A percentile compares a stretch with the other conserved stretches of the same genome.
phyloP scores from a whole-genome alignment of 1,284 basidiomycete species.

The Ganoderma resinaceum region DNA sequence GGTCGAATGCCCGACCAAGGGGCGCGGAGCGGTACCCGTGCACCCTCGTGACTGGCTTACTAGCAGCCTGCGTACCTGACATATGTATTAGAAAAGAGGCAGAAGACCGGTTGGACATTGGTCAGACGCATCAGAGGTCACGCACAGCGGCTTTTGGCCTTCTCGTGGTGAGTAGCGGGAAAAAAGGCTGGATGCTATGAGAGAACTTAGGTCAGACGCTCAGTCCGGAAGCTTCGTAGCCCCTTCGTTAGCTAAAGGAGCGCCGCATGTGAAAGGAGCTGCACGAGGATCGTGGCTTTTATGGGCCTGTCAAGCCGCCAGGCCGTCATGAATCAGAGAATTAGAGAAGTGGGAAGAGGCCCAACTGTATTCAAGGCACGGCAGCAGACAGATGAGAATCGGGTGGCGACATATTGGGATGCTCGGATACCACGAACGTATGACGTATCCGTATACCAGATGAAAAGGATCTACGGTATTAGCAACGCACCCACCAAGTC shows the following conservation, averaged over 20 bases:
- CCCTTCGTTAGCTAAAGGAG: not conserved
- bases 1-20: conserved; percentile 22
- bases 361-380: not conserved
- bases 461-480: not conserved
- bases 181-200: not conserved
- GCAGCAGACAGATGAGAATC: not conserved
- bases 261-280: not conserved
- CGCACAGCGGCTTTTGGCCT: not conserved
- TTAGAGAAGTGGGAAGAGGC: not conserved
- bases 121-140: conserved; percentile 13
- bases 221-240: conserved; percentile 1
- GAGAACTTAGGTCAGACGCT: not conserved
- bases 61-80: conserved; percentile 1
- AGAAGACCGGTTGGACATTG: not conserved
- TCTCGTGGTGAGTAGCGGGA: conserved; percentile 1
- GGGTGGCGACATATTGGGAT: not conserved
- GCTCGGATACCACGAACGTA: not conserved
- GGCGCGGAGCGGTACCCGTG: conserved; percentile 3
- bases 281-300: not conserved
- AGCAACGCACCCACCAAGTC: not conserved
- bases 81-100: not conserved
- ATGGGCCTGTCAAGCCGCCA: not conserved
- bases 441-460: not conserved
- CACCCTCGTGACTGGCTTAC: conserved; percentile 23
- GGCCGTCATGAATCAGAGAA: conserved; percentile 1